Percentiles rank a stretch among this genome's conserved stretches.
Evolutionary conservation across 1,284 basidiomycete genomes (phyloP).

Genomic region (Cutaneotrichosporon spelunceum): DNA sequence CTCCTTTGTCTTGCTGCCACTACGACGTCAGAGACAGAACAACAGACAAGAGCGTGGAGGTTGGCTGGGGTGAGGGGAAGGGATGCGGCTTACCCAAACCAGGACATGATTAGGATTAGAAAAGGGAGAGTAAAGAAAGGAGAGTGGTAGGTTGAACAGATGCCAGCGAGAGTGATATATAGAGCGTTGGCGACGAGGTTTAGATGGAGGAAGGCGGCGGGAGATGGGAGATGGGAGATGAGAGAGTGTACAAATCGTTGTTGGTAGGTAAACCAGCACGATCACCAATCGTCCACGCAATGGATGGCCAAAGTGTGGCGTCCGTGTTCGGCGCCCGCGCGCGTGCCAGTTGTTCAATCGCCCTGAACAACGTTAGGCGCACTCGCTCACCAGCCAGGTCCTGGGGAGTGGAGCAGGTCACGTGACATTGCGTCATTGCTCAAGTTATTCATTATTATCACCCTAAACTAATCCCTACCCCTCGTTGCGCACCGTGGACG

Average conservation of each 20-base stretch:
- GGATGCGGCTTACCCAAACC: conserved; percentile 16
- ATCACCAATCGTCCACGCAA: not conserved
- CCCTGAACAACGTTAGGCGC: not conserved
- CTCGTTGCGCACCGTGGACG: too few species aligned
- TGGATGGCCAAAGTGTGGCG: not conserved
- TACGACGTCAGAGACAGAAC: not conserved
- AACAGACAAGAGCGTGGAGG: not conserved
- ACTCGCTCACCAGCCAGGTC: not conserved
- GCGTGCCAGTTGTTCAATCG: not conserved
- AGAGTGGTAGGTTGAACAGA: not conserved
- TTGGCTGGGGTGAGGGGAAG: not conserved
- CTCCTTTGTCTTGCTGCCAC: conserved; percentile 9
- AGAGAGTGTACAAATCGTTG: too few species aligned
- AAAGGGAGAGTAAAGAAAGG: too few species aligned
- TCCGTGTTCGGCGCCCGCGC: not conserved
- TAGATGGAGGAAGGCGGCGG: not conserved
- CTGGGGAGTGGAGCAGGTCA: not conserved
- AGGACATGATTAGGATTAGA: conserved; percentile 15
- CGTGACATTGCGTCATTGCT: not conserved
- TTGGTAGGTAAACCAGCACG: too few species aligned
- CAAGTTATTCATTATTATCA: not conserved
- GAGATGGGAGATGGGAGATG: not conserved
- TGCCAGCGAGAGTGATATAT: not conserved
- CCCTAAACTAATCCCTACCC: too few species aligned
- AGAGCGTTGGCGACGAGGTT: not conserved